Conservation (phyloP, 176 grass and related monocot genomes). For the Oryza officinalis region DNA sequence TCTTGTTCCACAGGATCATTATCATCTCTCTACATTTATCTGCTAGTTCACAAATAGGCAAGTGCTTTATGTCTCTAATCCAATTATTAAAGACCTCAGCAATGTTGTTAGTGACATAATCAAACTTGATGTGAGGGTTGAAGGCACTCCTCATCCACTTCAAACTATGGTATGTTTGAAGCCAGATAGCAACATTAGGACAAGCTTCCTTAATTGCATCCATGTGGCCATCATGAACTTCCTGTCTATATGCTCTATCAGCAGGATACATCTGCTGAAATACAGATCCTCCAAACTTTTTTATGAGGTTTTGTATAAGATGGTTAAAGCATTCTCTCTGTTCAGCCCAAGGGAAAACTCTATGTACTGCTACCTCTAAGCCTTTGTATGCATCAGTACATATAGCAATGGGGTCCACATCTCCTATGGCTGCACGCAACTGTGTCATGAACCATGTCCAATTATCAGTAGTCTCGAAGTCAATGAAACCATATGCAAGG, state of each 20-base stretch:
- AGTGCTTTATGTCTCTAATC: too few relatives aligned
- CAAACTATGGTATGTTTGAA: fast-evolving
- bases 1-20: too few relatives aligned
- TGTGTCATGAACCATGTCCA: too few relatives aligned
- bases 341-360: background rate
- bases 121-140: background rate
- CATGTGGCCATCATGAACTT: background rate
- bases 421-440: too few relatives aligned
- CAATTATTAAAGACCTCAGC: too few relatives aligned
- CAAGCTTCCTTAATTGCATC: fast-evolving
- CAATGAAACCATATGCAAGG: too few relatives aligned
- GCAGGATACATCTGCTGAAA: background rate
- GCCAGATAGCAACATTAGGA: background rate
- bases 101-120: too few relatives aligned
- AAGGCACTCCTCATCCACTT: background rate
- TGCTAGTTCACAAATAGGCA: too few relatives aligned
- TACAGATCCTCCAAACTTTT: background rate
- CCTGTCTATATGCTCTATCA: background rate
- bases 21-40: too few relatives aligned
- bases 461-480: too few relatives aligned
- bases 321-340: background rate
- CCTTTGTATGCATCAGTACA: background rate
- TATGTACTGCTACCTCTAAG: background rate
- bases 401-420: background rate
- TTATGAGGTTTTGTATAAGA: background rate